Evolutionary conservation across 768 basidiomycete species (phyloP), one percentile per base, ranked within the genome.

Genomic region (Cytidiella melzeri): DNA sequence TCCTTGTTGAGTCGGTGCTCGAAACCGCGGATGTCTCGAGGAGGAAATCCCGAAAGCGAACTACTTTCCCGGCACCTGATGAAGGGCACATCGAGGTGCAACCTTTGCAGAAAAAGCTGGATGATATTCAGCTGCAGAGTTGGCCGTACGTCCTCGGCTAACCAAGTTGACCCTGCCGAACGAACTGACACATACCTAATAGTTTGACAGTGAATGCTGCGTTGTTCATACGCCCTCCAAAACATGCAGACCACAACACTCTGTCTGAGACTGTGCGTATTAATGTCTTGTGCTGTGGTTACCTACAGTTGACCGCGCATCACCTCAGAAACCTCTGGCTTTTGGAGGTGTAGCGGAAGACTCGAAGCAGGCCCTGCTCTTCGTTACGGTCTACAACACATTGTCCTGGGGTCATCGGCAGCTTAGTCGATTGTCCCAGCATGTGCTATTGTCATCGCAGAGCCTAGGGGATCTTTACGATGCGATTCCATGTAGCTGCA

Each of bases 381-480:
- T 74, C 25, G 57, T 85, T 25, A 78, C 84, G 3, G 67, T 87
- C 6, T 73, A 87, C 60, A 76, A 75, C 54, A 79, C 74, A 48
- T 67, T 83, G 21, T 58, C 74, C 19, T 87, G 84, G 82, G 72
- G 76, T 19, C 76, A 76, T 46, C 79, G 77, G 45, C 73, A 76
- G 45, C 67, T 84, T 10, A 69, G 70, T 41, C 83, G 84, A 30
- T 67, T 73, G 49, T 89, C 87, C 7, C 83, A 83, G 56, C 85
- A 89, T 59, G 76, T 73, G 10, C 61, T 87, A 5, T 61, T 84
- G 13, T 81, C 86, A n/a, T 82, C 81, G 4, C 84, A 90, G 58
- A 85, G 81, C 0, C 74, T 92, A 2, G 74, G 71, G 18, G 83
- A 88, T 52, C 62, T 91, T 11, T 75, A 75, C 48, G 65, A 71